Base-by-base conservation (phyloP, 164 flowering plant genomes). In the Magnolia officinalis region DNA sequence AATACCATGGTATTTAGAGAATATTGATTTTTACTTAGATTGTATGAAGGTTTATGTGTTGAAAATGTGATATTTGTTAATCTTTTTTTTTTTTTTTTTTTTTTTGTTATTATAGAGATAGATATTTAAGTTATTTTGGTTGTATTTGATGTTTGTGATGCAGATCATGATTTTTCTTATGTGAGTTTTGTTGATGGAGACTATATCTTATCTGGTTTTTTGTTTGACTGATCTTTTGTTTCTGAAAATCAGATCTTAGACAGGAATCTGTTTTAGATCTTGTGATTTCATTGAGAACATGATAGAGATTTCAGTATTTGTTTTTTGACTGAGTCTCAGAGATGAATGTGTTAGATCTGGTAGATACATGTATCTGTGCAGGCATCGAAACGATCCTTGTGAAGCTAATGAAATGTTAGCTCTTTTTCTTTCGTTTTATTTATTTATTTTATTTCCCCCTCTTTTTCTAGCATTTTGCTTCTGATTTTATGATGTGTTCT, bases 171-270 rank as follows among this genome's bases (percentile, higher is more conserved):
- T 1, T 65, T 65, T 21, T 65, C 16, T 65, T 16, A 3, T 65
- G 1, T 65, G 26, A 6, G 68, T 65, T 65, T 65, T 24, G 21
- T 8, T 11, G 21, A 8, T 21, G 29, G 21, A 65, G 68, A 65
- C 24, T 65, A 65, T 65, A 65, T 65, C 68, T 65, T 37, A 65
- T 8, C 29, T 65, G 68, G 68, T 24, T 65, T 65, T 18, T 65
- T 65, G 26, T 20, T 23, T 65, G 26, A 65, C 24, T 20, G 68
- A 21, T 65, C 16, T 13, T 3, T 20, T 16, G 37, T 4, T 16
- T 10, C 68, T 65, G 66, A 63, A 63, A 63, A 63, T 63, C 66
- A n/a, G 45, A 37, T 37, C 6, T 37, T 37, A 37, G 45, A 37
- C 45, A 4, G 45, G 45, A 37, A 37, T 37, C 45, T 37, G 45